Conservation (phyloP, 169 alveolate species). For the Miamiensis avidus region DNA sequence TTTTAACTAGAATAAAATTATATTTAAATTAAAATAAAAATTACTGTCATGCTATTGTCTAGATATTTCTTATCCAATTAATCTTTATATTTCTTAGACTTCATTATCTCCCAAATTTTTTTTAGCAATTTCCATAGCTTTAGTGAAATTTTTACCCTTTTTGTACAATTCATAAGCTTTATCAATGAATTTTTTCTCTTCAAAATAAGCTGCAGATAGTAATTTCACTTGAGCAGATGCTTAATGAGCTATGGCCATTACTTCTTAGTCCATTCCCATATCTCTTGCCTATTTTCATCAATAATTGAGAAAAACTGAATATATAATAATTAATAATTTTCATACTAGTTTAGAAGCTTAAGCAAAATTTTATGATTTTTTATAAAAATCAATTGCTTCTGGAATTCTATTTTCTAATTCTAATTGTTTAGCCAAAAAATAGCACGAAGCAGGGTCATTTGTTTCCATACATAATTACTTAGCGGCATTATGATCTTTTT, state of each 20-base stretch:
- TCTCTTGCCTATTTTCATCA: conserved; percentile 61
- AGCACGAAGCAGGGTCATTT: conserved; percentile 68
- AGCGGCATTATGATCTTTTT: conserved; percentile 50
- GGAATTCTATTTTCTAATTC: conserved; percentile 67
- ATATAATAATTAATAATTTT: no score
- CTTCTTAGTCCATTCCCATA: conserved; percentile 73
- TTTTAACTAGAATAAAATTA: no score
- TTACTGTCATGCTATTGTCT: not conserved
- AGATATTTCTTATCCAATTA: conserved; percentile 21
- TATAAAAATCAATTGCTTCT: conserved; percentile 80
- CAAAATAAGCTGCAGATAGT: conserved; percentile 81
- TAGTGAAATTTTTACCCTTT: conserved; percentile 81
- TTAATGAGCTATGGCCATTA: conserved; percentile 65
- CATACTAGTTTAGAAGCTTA: conserved; percentile 76
- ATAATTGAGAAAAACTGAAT: no score
- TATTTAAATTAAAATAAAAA: no score
- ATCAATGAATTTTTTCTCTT: conserved; percentile 69
- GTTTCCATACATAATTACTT: conserved; percentile 61
- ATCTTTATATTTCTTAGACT: conserved; percentile 31
- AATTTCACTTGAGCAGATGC: conserved; percentile 70
- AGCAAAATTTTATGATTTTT: conserved; percentile 75
- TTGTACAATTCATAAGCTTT: conserved; percentile 82
- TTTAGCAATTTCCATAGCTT: conserved; percentile 77
- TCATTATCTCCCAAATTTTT: conserved; percentile 47
- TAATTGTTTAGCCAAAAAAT: conserved; percentile 68